Percentiles rank a stretch among this genome's conserved stretches.
Evolutionary conservation across 306 rosid genomes (phyloP).

Genomic region (Styphnolobium japonicum): DNA sequence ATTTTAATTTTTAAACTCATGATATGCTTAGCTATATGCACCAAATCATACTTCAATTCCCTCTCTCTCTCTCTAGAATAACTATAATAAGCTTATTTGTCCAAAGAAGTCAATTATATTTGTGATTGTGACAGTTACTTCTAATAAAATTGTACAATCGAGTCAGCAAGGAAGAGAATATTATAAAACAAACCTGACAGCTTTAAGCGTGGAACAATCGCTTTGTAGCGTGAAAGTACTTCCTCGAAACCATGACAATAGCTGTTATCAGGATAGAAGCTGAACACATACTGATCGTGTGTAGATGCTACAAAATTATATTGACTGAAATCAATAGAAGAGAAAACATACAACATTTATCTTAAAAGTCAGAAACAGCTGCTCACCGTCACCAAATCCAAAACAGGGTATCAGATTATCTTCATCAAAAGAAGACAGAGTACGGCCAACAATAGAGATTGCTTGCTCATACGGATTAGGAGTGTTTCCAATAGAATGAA

Average conservation of each 20-base stretch:
- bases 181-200: conserved; percentile 64
- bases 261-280: conserved; percentile 53
- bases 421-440: conserved; percentile 89
- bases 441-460: conserved; percentile 82
- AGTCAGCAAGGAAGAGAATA: conserved; percentile 16
- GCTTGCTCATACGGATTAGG: conserved; percentile 99
- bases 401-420: conserved; percentile 94
- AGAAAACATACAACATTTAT: background rate
- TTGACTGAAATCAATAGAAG: conserved; percentile 13
- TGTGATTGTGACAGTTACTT: background rate
- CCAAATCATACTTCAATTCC: background rate
- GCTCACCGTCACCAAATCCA: conserved; percentile 95
- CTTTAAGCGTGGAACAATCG: conserved; percentile 71
- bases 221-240: conserved; percentile 72
- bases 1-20: background rate
- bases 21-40: background rate
- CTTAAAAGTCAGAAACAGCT: conserved; percentile 7
- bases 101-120: background rate
- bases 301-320: conserved; percentile 67
- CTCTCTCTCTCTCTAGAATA: background rate
- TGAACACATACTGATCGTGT: conserved; percentile 67
- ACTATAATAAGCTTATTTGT: background rate
- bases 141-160: background rate
- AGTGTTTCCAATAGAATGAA: conserved; percentile 60
- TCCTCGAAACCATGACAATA: conserved; percentile 85